Evolutionary conservation across 805 yeast species (phyloP), one percentile per base, ranked within the genome.

Genomic region (Scheffersomyces ergatensis): DNA sequence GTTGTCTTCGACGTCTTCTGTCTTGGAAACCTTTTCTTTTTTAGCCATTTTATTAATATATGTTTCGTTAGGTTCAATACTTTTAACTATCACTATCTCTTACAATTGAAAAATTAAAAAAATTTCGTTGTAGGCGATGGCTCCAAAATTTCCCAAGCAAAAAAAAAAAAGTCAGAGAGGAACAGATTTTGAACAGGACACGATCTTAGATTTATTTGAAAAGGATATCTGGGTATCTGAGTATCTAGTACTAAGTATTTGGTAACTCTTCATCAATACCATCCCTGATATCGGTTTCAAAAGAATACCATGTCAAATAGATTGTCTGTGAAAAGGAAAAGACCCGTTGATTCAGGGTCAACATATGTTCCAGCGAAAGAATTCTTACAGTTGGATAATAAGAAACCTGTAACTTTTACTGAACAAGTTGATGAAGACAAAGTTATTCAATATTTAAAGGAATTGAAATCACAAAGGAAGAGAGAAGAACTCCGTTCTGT

Each of bases 1-100:
- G 79, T 92, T 89, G 64, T 88, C 96, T 37, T 65, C 72, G 42
- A 58, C 70, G n/a, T 60, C 65, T 41, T 67, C 73, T 36, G 58
- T 52, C 55, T 69, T 68, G 34, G 63, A 43, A 24, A 67, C 64
- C 60, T 76, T 76, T 50, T 67, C 76, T 53, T 68, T 70, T 69
- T 79, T 70, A 46, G 62, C 69, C 74, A 67, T 68, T 34, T 17
- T 34, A 34, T 29, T 35, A 24, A 15, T 34, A 25, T 30, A 9
- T 25, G 33, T 17, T 33, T 31, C 31, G 9, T n/a, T n/a, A n/a
- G n/a, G n/a, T n/a, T n/a, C n/a, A n/a, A n/a, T n/a, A n/a, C n/a
- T n/a, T n/a, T 26, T 26, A 21, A 24, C 17, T 31, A 31, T 24
- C n/a, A n/a, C n/a, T n/a, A n/a, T 17, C 26, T 27, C 29, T 27